Percentiles rank a stretch among this genome's conserved stretches.
Conservation (phyloP, 2,329 filamentous ascomycete genomes). For the Curvularia hawaiiensis region DNA sequence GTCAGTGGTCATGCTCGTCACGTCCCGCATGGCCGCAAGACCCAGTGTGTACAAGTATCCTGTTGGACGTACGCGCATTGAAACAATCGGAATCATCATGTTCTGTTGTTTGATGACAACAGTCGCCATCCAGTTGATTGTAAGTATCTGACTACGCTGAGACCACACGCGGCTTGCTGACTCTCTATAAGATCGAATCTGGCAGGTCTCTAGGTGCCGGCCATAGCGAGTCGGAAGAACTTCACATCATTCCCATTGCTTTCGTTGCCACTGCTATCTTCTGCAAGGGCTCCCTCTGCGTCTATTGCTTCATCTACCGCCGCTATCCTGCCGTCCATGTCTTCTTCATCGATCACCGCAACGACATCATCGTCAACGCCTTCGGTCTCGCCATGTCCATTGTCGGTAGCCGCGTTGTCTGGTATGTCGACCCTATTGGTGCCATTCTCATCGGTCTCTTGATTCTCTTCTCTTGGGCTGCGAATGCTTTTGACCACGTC, state of each 20-base stretch:
- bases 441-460: constrained; percentile 65
- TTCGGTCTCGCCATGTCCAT: constrained; percentile 63
- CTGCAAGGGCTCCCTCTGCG: constrained; percentile 58
- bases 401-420: constrained; percentile 57
- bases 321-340: constrained; percentile 62
- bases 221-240: constrained; percentile 48
- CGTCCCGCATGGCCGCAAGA: constrained; percentile 62
- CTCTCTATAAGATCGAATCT: constrained; percentile 57
- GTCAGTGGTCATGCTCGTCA: constrained; percentile 66
- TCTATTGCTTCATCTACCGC: constrained; percentile 60
- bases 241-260: constrained; percentile 60
- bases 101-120: constrained; percentile 71
- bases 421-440: constrained; percentile 67
- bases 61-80: constrained; percentile 66
- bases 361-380: constrained; percentile 61
- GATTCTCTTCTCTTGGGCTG: constrained; percentile 65
- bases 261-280: constrained; percentile 58
- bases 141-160: constrained; percentile 41
- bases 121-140: constrained; percentile 66
- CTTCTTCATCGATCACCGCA: constrained; percentile 64
- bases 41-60: constrained; percentile 68
- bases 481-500: constrained; percentile 66
- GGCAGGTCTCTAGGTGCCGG: constrained; percentile 57
- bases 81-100: constrained; percentile 68
- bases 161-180: constrained; percentile 17